Evolutionary conservation across 768 basidiomycete genomes (phyloP).

Genomic region (Suillus luteus): DNA sequence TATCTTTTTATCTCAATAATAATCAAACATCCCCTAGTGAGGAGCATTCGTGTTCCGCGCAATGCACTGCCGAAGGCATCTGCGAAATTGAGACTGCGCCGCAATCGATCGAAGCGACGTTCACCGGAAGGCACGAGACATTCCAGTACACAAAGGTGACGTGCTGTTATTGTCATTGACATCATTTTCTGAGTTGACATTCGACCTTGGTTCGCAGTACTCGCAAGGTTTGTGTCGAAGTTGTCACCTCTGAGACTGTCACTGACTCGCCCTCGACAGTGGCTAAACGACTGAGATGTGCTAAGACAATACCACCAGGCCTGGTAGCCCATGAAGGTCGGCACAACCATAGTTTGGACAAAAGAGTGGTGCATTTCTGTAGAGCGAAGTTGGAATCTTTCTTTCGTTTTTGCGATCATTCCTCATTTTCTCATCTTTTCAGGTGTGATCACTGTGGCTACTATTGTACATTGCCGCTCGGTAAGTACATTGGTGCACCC

Average conservation of each 20-base stretch:
- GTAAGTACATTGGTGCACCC: slow-evolving; percentile 30
- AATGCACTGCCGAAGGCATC: slow-evolving; percentile 49
- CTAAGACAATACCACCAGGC: slow-evolving; percentile 46
- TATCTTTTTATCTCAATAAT: slow-evolving; percentile 15
- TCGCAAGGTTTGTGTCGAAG: slow-evolving; percentile 45
- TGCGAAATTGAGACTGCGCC: slow-evolving; percentile 63
- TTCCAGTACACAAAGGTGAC: slow-evolving; percentile 66
- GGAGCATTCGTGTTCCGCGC: slow-evolving; percentile 46
- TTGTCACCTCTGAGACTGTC: background rate
- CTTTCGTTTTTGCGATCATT: background rate
- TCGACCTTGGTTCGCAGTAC: slow-evolving; percentile 38
- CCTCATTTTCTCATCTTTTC: background rate
- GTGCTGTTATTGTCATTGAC: background rate
- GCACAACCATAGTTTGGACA: slow-evolving; percentile 51
- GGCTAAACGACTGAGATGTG: slow-evolving; percentile 52
- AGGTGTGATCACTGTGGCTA: slow-evolving; percentile 61
- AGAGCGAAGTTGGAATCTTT: slow-evolving; percentile 41
- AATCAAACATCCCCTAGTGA: slow-evolving; percentile 38
- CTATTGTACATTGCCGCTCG: slow-evolving; percentile 57
- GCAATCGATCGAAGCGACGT: slow-evolving; percentile 61
- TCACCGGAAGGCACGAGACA: slow-evolving; percentile 58
- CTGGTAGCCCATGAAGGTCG: slow-evolving; percentile 44
- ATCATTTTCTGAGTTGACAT: background rate
- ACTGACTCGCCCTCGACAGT: slow-evolving; percentile 29
- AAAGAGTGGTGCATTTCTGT: slow-evolving; percentile 54